These are phyloP conservation scores for Aspergillus glaucus DNA, from an alignment of 2,329 filamentous ascomycete species.

Conservation along the genomic window DNA sequence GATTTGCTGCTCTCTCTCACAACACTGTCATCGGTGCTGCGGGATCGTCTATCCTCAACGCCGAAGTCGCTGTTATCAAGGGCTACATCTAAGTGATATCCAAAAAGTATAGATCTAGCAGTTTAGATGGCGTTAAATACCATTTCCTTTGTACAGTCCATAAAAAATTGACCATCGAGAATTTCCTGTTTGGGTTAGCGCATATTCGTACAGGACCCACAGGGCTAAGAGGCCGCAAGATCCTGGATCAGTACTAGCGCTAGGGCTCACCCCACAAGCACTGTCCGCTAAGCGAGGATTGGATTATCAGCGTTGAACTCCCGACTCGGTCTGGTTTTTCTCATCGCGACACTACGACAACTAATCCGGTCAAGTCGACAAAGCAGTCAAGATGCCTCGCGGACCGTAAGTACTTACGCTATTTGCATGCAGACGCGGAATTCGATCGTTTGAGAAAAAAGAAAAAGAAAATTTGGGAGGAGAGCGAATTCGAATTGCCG, in stretches of 20 bases:
- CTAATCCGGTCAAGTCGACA: conserved; percentile 33
- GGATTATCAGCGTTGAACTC: conserved; percentile 14
- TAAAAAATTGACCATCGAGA: conserved; percentile 1
- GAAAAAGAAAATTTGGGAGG: background rate
- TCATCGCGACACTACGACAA: conserved; percentile 33
- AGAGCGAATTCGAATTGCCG: background rate
- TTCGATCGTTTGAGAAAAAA: conserved; percentile 1
- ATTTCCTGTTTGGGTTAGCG: conserved; percentile 3
- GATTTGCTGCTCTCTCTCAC: conserved; percentile 90
- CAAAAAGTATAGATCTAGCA: conserved; percentile 7
- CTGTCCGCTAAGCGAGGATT: conserved; percentile 28
- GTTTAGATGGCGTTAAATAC: conserved; percentile 11
- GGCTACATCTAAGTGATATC: conserved; percentile 58
- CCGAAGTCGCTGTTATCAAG: conserved; percentile 85
- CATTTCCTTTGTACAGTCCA: conserved; percentile 4
- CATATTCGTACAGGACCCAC: conserved; percentile 2
- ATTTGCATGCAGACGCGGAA: background rate
- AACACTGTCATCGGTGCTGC: conserved; percentile 90
- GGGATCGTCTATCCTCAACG: conserved; percentile 92
- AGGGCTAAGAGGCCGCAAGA: background rate
- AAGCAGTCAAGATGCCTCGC: conserved; percentile 47
- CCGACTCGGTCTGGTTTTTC: conserved; percentile 16
- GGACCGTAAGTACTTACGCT: conserved; percentile 48
- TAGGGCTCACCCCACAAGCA: conserved; percentile 26
- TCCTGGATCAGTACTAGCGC: conserved; percentile 20